Base-by-base conservation (phyloP, 2,329 filamentous ascomycete species). In the Paraphoma chrysanthemicola region DNA sequence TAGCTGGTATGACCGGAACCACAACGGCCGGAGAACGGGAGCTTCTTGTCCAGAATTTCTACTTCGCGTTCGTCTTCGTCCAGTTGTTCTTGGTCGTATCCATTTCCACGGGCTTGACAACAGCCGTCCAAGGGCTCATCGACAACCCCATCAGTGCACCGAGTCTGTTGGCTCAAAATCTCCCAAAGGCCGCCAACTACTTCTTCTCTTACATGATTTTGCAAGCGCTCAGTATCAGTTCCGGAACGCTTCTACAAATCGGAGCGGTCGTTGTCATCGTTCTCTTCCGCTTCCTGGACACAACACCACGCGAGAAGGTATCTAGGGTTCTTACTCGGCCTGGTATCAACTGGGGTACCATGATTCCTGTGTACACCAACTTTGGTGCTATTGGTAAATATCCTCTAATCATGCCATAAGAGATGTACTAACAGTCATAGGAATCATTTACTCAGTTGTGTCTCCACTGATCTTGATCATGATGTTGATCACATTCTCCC, bases 161-260 rank as follows among this genome's bases (percentile, higher is more conserved):
- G 0, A 76, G 86, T 16, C 82, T 90, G 0, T 80, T 99, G 29
- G 94, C 94, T 0, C 75, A 82, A 10, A 95, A 93, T 57, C 80
- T 99, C 5, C 95, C 95, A 1, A 90, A 87, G 65, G 90, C 93
- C 0, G 90, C 92, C 66, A 97, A 97, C 73, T 99, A 98, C 77
- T 99, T 98, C 81, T 98, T 97, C 82, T 94, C 92, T 1, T 99
- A 99, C 84, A 93, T 99, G 88, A 90, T 97, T 72, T 88, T 99
- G 9, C 95, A 98, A 70, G 92, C 93, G 0, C 83, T 98, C 67
- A 93, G 92, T 60, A 93, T 92, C 60, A 97, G 93, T 75, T 94
- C 94, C 1, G 93, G 91, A 75, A 94, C 92, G 1, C 81, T 98
- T 4, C 81, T 97, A 11, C 95, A 98, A 70, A 85, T 96, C 23